Percentiles rank a stretch among this genome's conserved stretches.
phyloP scores from a whole-genome alignment of 2,329 filamentous ascomycete species.

The Nigrospora sphaerica region DNA sequence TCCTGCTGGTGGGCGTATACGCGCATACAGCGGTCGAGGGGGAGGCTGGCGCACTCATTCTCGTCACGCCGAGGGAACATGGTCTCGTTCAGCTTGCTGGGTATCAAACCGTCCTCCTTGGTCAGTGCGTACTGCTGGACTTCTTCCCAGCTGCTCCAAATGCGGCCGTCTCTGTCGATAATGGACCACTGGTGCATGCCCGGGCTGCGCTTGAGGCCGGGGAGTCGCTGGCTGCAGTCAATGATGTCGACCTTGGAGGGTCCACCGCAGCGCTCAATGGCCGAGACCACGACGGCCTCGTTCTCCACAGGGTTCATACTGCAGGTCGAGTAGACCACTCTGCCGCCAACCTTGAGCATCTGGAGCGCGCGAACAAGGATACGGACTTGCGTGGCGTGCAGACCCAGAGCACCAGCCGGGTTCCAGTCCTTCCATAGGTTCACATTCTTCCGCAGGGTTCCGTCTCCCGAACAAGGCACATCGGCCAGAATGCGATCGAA shows the following conservation, averaged over 20 bases:
- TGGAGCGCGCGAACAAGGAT: conserved; percentile 90
- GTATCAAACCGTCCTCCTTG: conserved; percentile 49
- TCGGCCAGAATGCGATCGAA: conserved; percentile 96
- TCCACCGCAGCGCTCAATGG: conserved; percentile 86
- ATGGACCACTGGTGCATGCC: conserved; percentile 82
- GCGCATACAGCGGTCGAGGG: conserved; percentile 84
- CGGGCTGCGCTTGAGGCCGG: conserved; percentile 65
- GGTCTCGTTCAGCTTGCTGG: conserved; percentile 64
- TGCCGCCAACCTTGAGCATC: conserved; percentile 90
- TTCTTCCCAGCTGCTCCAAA: conserved; percentile 78
- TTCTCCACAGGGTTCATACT: conserved; percentile 99
- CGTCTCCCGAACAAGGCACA: conserved; percentile 94
- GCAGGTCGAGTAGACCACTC: conserved; percentile 96
- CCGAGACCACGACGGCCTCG: conserved; percentile 81
- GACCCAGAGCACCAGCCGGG: conserved; percentile 76
- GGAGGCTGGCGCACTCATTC: conserved; percentile 54
- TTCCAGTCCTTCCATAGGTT: conserved; percentile 90
- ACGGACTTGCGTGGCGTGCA: conserved; percentile 79
- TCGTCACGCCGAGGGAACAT: conserved; percentile 70
- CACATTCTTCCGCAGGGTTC: conserved; percentile 86
- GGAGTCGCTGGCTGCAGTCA: conserved; percentile 73
- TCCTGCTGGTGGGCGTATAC: conserved; percentile 95
- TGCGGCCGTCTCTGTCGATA: conserved; percentile 75
- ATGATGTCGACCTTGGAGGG: conserved; percentile 73
- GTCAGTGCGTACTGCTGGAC: conserved; percentile 62